Evolutionary conservation across 202 grass and related monocot genomes (phyloP).

Genomic region (Saccharum hybrid): DNA sequence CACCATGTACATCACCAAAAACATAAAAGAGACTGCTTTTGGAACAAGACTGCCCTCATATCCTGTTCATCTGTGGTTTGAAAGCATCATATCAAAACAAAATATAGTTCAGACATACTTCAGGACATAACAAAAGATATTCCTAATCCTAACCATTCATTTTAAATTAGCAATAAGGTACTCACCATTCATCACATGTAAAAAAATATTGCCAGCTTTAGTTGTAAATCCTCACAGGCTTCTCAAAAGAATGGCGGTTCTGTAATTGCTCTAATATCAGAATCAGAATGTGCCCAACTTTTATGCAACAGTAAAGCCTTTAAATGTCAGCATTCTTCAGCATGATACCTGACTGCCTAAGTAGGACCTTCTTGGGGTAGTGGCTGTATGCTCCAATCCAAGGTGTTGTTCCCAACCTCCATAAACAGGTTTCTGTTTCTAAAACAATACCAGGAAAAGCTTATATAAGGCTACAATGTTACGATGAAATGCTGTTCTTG

Average conservation of each 20-base stretch:
- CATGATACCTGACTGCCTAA: slow-evolving; percentile 57
- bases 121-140: slow-evolving; percentile 9
- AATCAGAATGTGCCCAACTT: slow-evolving; percentile 6
- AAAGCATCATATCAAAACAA: slow-evolving; percentile 1
- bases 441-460: slow-evolving; percentile 7
- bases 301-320: not conserved
- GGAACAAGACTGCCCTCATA: not conserved
- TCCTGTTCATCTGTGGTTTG: not conserved
- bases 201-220: slow-evolving; percentile 40
- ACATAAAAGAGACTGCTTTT: slow-evolving; percentile 23
- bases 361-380: slow-evolving; percentile 55
- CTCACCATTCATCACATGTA: slow-evolving; percentile 18
- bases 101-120: slow-evolving; percentile 20
- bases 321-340: slow-evolving; percentile 5
- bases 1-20: slow-evolving; percentile 39
- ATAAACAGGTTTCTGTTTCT: slow-evolving; percentile 62
- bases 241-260: slow-evolving; percentile 80
- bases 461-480: not conserved
- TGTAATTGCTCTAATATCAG: slow-evolving; percentile 38
- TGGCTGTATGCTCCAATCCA: slow-evolving; percentile 67
- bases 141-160: slow-evolving; percentile 21
- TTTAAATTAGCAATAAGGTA: not conserved
- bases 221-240: slow-evolving; percentile 76
- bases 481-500: not conserved
- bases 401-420: slow-evolving; percentile 69